Evolutionary conservation across 1,284 basidiomycete genomes (phyloP).

Genomic region (Fomitopsis palustris): DNA sequence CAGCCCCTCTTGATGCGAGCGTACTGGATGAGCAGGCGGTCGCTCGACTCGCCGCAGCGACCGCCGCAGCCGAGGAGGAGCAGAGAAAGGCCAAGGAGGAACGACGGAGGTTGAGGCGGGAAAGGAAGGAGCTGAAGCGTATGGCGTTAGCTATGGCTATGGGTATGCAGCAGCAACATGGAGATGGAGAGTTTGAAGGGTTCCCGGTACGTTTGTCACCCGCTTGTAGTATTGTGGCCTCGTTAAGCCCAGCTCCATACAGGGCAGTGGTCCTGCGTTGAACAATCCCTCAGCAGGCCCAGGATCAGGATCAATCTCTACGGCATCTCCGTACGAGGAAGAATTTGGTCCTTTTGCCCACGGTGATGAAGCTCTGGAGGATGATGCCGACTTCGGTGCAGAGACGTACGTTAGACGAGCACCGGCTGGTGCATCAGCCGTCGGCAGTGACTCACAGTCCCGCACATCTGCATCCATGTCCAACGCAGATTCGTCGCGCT

Average conservation of each 20-base stretch:
- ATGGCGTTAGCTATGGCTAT: slow-evolving; percentile 38
- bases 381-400: slow-evolving; percentile 58
- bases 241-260: neutral
- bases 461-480: slow-evolving; percentile 47
- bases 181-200: slow-evolving; percentile 47
- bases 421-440: slow-evolving; percentile 27
- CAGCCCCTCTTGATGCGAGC: slow-evolving; percentile 54
- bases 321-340: slow-evolving; percentile 17
- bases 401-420: slow-evolving; percentile 43
- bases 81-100: slow-evolving; percentile 43
- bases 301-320: slow-evolving; percentile 17
- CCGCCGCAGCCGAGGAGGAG: slow-evolving; percentile 37
- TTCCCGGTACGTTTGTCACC: slow-evolving; percentile 43
- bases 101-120: slow-evolving; percentile 38
- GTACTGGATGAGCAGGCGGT: slow-evolving; percentile 47
- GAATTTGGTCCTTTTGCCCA: slow-evolving; percentile 39
- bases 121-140: slow-evolving; percentile 45
- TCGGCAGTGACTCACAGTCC: slow-evolving; percentile 48
- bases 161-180: slow-evolving; percentile 21
- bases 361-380: slow-evolving; percentile 17
- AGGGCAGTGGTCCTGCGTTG: slow-evolving; percentile 30
- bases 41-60: slow-evolving; percentile 32
- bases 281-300: slow-evolving; percentile 11
- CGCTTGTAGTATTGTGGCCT: neutral
- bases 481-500: slow-evolving; percentile 10